These are phyloP conservation scores for Scheffersomyces amazonensis DNA, from an alignment of 805 yeast species.

Conservation along the genomic window DNA sequence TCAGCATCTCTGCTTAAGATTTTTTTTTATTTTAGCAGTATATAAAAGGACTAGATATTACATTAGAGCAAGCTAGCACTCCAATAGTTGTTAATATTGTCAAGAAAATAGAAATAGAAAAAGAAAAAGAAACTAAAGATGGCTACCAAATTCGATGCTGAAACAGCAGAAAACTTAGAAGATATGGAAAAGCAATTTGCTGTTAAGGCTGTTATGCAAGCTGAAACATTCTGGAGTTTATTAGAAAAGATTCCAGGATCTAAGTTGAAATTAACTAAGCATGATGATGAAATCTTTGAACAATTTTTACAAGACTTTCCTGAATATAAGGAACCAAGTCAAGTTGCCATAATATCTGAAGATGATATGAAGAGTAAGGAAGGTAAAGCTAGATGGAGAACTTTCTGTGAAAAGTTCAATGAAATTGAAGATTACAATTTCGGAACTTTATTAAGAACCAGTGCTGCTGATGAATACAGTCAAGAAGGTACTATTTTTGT, in stretches of 20 bases:
- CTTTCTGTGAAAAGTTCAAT: conserved; percentile 78
- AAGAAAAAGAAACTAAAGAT: conserved; percentile 10
- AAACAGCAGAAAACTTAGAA: conserved; percentile 89
- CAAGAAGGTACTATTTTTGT: conserved; percentile 84
- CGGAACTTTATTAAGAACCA: conserved; percentile 87
- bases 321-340: conserved; percentile 67
- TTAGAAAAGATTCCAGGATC: conserved; percentile 76
- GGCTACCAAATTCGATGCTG: conserved; percentile 66
- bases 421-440: conserved; percentile 89
- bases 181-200: conserved; percentile 94
- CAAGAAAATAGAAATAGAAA: too few species aligned
- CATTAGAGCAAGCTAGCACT: too few species aligned
- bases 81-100: too few species aligned
- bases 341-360: conserved; percentile 61
- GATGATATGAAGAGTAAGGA: conserved; percentile 73
- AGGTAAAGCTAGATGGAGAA: conserved; percentile 92
- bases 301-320: conserved; percentile 73
- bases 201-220: conserved; percentile 93
- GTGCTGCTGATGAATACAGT: conserved; percentile 67
- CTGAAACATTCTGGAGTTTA: conserved; percentile 89
- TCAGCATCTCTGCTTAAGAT: too few species aligned
- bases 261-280: conserved; percentile 65
- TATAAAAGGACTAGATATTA: too few species aligned
- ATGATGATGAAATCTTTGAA: conserved; percentile 67
- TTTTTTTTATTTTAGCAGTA: too few species aligned